Percentiles rank a stretch among this genome's conserved stretches.
Conservation (phyloP, 2,329 filamentous ascomycete species). For the Xylaria sp. region DNA sequence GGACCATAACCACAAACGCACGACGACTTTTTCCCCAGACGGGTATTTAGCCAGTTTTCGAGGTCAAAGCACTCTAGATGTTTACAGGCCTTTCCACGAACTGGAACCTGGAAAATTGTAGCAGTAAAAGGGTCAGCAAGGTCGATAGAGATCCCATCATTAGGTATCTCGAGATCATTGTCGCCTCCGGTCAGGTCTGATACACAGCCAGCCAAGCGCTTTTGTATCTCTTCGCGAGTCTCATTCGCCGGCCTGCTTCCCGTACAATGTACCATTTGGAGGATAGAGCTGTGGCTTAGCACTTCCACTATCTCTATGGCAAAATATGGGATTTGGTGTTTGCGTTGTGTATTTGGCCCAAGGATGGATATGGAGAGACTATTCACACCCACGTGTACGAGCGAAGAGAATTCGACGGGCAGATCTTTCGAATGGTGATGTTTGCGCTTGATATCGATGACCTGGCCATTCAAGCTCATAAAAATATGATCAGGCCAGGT, state of each 20-base stretch:
- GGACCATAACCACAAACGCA: slow-evolving; percentile 52
- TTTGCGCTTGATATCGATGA: slow-evolving; percentile 72
- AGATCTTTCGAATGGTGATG: slow-evolving; percentile 79
- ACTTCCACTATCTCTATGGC: slow-evolving; percentile 78
- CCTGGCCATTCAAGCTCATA: slow-evolving; percentile 72
- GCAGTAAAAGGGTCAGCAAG: slow-evolving; percentile 75
- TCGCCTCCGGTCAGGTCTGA: slow-evolving; percentile 56
- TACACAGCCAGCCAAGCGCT: slow-evolving; percentile 52
- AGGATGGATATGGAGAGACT: slow-evolving; percentile 64
- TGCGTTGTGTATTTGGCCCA: slow-evolving; percentile 32
- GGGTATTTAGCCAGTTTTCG: slow-evolving; percentile 79
- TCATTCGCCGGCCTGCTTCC: slow-evolving; percentile 57
- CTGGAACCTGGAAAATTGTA: slow-evolving; percentile 75
- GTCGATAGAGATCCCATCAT: slow-evolving; percentile 69
- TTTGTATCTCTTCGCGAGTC: slow-evolving; percentile 68
- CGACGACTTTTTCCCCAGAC: slow-evolving; percentile 58
- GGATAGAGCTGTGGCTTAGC: slow-evolving; percentile 57
- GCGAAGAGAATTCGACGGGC: slow-evolving; percentile 77
- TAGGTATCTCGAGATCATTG: slow-evolving; percentile 72
- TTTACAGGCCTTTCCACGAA: slow-evolving; percentile 74
- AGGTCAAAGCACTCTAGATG: slow-evolving; percentile 94
- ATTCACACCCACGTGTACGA: slow-evolving; percentile 70
- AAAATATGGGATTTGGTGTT: slow-evolving; percentile 63
- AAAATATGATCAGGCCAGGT: slow-evolving; percentile 78
- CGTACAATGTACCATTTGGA: slow-evolving; percentile 53